Evolutionary conservation across 441 rosid genomes (phyloP), one percentile per base, ranked within the genome.

Genomic region (Viola pubescens): DNA sequence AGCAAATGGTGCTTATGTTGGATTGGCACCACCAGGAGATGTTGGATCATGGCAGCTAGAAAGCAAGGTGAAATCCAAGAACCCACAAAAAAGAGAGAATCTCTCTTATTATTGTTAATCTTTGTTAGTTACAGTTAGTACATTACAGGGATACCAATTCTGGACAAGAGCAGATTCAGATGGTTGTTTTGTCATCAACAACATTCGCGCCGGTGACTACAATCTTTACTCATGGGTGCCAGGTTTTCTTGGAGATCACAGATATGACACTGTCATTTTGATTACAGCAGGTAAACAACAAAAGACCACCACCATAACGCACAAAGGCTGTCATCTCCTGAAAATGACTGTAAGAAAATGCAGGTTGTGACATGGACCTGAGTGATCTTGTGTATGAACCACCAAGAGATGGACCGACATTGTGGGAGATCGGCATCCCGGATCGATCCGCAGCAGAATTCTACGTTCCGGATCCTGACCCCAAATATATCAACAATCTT

Each of bases 391-490:
- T 81, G 4, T 80, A 76, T 65, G 74, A 83, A 52, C 90, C 91
- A 42, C 89, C 81, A 4, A 81, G 91, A 73, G 77, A 83, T 56
- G 94, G 97, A 8, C 87, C 91, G 4, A 89, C 97, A 0, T 37
- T 89, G 63, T 89, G 95, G 97, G 97, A 89, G 65, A 87, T 89
- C 7, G 97, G 95, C 48, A 60, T 76, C 48, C 91, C 94, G 16
- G 80, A 85, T 69, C 81, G 90, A 48, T 75, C 88, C 52, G 89
- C 96, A 10, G 85, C 84, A 19, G 87, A 83, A 64, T 89, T 84
- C 67, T 81, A 70, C 58, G 60, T 85, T 48, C 97, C 94, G 4
- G 88, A 87, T 52, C 91, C 97, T 6, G 70, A 89, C 63, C 81
- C 85, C 0, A 67, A 60, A 10, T 83, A 80, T 59, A 62, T 84